A percentile compares a stretch with the other conserved stretches of the same genome.
phyloP scores from a whole-genome alignment of 2,329 filamentous ascomycete species.

The Purpureocillium takamizusanense region DNA sequence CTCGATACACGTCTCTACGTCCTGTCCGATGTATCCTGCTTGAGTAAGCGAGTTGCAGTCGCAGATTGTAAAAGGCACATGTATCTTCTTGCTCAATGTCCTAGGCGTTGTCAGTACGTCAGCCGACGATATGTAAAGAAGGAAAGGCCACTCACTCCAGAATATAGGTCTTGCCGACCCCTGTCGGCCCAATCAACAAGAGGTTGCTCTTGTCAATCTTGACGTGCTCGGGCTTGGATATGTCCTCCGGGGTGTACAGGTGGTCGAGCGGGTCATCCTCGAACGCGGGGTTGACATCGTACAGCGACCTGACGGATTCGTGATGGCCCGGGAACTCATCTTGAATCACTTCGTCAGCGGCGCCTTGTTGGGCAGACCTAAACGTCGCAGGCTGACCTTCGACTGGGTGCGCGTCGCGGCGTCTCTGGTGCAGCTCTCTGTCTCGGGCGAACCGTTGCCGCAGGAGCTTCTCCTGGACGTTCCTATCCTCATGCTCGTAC shows the following conservation, averaged over 20 bases:
- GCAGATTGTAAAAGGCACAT: conserved; percentile 89
- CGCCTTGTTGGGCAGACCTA: neutral
- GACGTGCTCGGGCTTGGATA: conserved; percentile 36
- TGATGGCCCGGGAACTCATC: conserved; percentile 47
- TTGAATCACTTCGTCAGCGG: conserved; percentile 24
- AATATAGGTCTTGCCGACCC: conserved; percentile 95
- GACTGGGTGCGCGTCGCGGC: conserved; percentile 59
- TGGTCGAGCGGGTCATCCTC: conserved; percentile 27
- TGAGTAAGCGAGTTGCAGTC: conserved; percentile 96
- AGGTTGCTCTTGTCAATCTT: conserved; percentile 96
- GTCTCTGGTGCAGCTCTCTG: conserved; percentile 44
- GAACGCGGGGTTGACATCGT: conserved; percentile 20
- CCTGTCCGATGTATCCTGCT: conserved; percentile 94
- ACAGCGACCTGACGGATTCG: conserved; percentile 34
- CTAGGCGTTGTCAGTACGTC: conserved; percentile 34
- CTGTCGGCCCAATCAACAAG: conserved; percentile 81
- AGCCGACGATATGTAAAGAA: neutral
- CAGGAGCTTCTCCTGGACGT: conserved; percentile 52
- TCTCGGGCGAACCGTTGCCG: conserved; percentile 65
- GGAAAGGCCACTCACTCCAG: conserved; percentile 43
- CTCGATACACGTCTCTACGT: conserved; percentile 93
- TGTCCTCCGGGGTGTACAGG: conserved; percentile 41
- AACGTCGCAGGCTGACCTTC: conserved; percentile 52
- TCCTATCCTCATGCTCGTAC: conserved; percentile 59
- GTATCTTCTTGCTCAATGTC: conserved; percentile 84